Conservation (phyloP, 73 alveolate species). For the Paramecium sonneborni region DNA sequence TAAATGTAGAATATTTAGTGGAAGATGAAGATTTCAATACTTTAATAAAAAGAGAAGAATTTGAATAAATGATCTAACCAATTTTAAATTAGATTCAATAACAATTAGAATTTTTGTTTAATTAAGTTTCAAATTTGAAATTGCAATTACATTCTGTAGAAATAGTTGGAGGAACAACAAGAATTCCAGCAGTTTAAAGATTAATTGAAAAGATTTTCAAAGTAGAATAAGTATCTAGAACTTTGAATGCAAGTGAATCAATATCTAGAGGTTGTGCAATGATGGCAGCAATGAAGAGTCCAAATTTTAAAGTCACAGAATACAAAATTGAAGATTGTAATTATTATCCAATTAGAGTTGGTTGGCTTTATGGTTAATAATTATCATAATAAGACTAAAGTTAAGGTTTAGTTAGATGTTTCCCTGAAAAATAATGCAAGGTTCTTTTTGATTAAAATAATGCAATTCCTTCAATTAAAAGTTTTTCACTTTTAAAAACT, state of each 20-base stretch:
- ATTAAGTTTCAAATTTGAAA: slow-evolving; percentile 71
- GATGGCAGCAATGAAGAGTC: slow-evolving; percentile 98
- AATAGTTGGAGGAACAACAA: slow-evolving; percentile 96
- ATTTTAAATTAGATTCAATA: neutral
- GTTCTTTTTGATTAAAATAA: slow-evolving; percentile 67
- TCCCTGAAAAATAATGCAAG: slow-evolving; percentile 63
- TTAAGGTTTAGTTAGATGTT: slow-evolving; percentile 63
- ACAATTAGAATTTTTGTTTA: neutral
- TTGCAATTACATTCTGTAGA: slow-evolving; percentile 89
- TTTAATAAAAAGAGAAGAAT: slow-evolving; percentile 88
- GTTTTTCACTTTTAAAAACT: slow-evolving; percentile 74
- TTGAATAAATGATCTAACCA: slow-evolving; percentile 79
- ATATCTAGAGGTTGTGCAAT: slow-evolving; percentile 99
- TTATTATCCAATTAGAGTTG: slow-evolving; percentile 82
- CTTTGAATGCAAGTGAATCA: slow-evolving; percentile 96
- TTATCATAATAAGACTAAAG: slow-evolving; percentile 47
- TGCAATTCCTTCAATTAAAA: slow-evolving; percentile 78
- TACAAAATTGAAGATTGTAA: slow-evolving; percentile 86
- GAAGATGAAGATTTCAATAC: slow-evolving; percentile 94
- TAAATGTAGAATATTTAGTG: slow-evolving; percentile 87
- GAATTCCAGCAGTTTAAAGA: slow-evolving; percentile 94
- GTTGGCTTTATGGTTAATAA: slow-evolving; percentile 75
- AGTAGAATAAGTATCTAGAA: slow-evolving; percentile 87
- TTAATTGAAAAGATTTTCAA: slow-evolving; percentile 87
- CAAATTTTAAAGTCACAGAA: slow-evolving; percentile 91